phyloP scores from a whole-genome alignment of 306 rosid genomes.

The Vachellia collinsii region DNA sequence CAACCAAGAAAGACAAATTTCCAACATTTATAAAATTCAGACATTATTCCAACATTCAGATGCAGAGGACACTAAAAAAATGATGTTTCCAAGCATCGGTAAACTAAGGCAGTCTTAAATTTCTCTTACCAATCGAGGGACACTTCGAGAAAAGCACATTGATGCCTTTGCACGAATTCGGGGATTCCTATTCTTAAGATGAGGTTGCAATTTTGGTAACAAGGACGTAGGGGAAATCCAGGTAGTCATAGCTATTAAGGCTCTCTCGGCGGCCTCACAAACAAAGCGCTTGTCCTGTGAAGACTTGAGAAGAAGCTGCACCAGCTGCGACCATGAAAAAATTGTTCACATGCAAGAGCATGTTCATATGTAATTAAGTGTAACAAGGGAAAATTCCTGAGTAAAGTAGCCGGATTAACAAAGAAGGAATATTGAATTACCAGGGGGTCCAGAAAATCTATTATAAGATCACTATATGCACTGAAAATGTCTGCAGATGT shows the following conservation, averaged over 20 bases:
- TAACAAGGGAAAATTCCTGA: conserved; percentile 17
- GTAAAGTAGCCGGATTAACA: conserved; percentile 28
- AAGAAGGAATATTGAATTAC: conserved; percentile 50
- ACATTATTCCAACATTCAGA: neutral
- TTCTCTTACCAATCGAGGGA: conserved; percentile 75
- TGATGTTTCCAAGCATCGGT: neutral
- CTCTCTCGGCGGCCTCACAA: conserved; percentile 95
- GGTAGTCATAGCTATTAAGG: conserved; percentile 82
- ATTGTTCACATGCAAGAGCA: conserved; percentile 28
- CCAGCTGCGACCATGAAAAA: conserved; percentile 62
- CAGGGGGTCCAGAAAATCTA: conserved; percentile 91
- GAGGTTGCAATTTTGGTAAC: conserved; percentile 88
- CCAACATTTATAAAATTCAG: neutral
- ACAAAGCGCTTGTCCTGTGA: conserved; percentile 98
- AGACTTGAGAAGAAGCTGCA: conserved; percentile 97
- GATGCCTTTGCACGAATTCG: conserved; percentile 97
- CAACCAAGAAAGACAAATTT: neutral
- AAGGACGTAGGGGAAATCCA: conserved; percentile 75
- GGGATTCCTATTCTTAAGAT: conserved; percentile 83
- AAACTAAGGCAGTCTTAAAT: conserved; percentile 30
- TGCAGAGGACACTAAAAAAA: neutral
- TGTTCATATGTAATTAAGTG: conserved; percentile 23
- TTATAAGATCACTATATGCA: conserved; percentile 68
- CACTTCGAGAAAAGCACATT: conserved; percentile 85
- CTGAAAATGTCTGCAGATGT: conserved; percentile 90